Percentiles rank a stretch among this genome's conserved stretches.
These are phyloP conservation scores for Hypoxylon sp. DNA, from an alignment of 2,329 filamentous ascomycete genomes.

Conservation along the genomic window DNA sequence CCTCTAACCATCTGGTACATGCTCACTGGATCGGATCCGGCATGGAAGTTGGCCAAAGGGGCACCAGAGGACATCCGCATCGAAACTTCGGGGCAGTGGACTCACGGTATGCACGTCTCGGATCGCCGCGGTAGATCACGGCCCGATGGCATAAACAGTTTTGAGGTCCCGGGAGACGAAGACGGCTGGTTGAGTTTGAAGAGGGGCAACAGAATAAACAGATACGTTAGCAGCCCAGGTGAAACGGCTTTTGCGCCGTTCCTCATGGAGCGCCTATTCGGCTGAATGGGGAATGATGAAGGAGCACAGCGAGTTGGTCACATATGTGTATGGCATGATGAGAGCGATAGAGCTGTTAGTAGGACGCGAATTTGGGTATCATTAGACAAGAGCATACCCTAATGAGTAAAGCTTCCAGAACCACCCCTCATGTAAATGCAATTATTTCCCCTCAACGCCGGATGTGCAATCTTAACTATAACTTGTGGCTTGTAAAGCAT, in stretches of 20 bases:
- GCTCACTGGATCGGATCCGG: constrained; percentile 71
- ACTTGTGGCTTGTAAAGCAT: constrained; percentile 6
- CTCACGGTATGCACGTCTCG: constrained; percentile 88
- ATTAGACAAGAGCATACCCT: constrained; percentile 56
- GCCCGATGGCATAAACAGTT: constrained; percentile 63
- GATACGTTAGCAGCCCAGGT: constrained; percentile 80
- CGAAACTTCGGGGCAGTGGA: constrained; percentile 95
- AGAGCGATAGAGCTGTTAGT: constrained; percentile 49
- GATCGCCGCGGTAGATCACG: constrained; percentile 77
- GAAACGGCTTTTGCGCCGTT: constrained; percentile 75
- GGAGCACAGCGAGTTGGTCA: constrained; percentile 12
- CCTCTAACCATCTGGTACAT: constrained; percentile 86
- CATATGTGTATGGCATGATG: constrained; percentile 22
- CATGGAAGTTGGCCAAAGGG: constrained; percentile 68
- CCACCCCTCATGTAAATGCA: constrained; percentile 44
- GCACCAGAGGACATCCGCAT: constrained; percentile 86
- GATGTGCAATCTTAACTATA: constrained; percentile 48
- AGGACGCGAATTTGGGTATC: constrained; percentile 53
- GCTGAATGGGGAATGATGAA: constrained; percentile 49
- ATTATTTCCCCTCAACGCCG: constrained; percentile 51
- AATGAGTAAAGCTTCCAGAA: constrained; percentile 46
- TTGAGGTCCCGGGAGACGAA: constrained; percentile 77
- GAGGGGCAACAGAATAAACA: constrained; percentile 84
- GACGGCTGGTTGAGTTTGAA: constrained; percentile 80
- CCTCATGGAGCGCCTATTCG: constrained; percentile 77